Base-by-base conservation (phyloP, 345 rosid species). In the Euphorbia pulcherrima region DNA sequence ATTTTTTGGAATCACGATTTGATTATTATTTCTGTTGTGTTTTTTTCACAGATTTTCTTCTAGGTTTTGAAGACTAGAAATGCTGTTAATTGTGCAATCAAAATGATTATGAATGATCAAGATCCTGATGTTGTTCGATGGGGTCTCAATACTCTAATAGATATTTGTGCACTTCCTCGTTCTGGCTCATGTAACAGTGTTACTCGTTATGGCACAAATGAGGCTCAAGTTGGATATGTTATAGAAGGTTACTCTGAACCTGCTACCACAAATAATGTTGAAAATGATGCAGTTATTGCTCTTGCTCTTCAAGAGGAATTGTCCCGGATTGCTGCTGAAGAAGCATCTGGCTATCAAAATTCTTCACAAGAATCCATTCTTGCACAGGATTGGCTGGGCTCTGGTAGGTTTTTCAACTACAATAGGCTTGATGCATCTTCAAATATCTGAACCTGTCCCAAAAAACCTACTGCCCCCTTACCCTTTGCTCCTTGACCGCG, bases 51-150 rank as follows among this genome's bases (percentile, higher is more conserved):
- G 73, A 50, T 60, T 26, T 10, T 44, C 48, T 21, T 17, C 24
- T 3, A 20, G 46, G 16, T 16, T 13, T 6, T 62, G 37, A 13
- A 39, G 18, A 61, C 21, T 53, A 14, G 23, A 13, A 27, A 64
- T 7, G 21, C 23, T 68, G 35, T 68, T 24, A 65, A 70, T 40
- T 65, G 6, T 71, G 62, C 8, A 7, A 65, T 27, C 39, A 76
- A 35, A 63, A 83, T 85, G 92, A 54, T 72, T 13, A 64, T 37
- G 12, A 59, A 65, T 44, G 76, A 86, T 59, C 77, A 75, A 35
- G 95, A 92, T 80, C 89, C 90, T 29, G 96, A 93, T 80, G 86
- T 79, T 73, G 69, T 81, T 74, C 83, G 91, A 3, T 93, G 98
- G 97, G 90, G 89, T 77, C 92, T 90, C 29, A 78, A 85, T 64